phyloP scores from a whole-genome alignment of 768 basidiomycete genomes.

The Mycena venus region DNA sequence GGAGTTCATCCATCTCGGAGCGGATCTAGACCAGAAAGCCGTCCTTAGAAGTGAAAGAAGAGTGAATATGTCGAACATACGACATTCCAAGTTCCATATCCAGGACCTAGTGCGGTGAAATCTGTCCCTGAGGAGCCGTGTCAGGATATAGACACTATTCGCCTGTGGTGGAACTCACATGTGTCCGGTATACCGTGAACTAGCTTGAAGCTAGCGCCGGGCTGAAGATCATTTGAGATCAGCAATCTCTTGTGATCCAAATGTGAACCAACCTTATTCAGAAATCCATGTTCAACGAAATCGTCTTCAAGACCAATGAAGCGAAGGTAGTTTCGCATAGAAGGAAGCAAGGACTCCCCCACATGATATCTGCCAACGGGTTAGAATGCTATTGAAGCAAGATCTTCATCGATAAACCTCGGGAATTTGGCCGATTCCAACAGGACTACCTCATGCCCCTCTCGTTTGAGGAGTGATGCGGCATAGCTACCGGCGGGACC shows the following conservation, averaged over 20 bases:
- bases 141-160: not conserved
- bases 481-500: slow-evolving; percentile 43
- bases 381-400: not conserved
- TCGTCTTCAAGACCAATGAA: slow-evolving; percentile 39
- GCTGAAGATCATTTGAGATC: slow-evolving; percentile 27
- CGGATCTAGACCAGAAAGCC: slow-evolving; percentile 37
- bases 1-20: slow-evolving; percentile 52
- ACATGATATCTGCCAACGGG: slow-evolving; percentile 37
- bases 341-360: slow-evolving; percentile 41
- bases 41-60: not conserved
- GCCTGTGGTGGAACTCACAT: not conserved
- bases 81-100: slow-evolving; percentile 41
- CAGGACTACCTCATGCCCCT: slow-evolving; percentile 40
- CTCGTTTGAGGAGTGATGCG: slow-evolving; percentile 39
- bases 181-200: slow-evolving; percentile 12
- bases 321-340: slow-evolving; percentile 37
- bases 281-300: slow-evolving; percentile 37
- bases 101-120: slow-evolving; percentile 34
- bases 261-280: slow-evolving; percentile 3
- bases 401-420: not conserved
- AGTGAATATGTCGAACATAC: slow-evolving; percentile 32
- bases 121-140: slow-evolving; percentile 35
- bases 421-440: slow-evolving; percentile 39
- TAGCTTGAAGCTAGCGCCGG: slow-evolving; percentile 41
- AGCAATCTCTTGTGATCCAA: not conserved